Percentiles rank a stretch among this genome's conserved stretches.
Conservation (phyloP, 768 basidiomycete species). For the Tricholoma bakamatsutake region DNA sequence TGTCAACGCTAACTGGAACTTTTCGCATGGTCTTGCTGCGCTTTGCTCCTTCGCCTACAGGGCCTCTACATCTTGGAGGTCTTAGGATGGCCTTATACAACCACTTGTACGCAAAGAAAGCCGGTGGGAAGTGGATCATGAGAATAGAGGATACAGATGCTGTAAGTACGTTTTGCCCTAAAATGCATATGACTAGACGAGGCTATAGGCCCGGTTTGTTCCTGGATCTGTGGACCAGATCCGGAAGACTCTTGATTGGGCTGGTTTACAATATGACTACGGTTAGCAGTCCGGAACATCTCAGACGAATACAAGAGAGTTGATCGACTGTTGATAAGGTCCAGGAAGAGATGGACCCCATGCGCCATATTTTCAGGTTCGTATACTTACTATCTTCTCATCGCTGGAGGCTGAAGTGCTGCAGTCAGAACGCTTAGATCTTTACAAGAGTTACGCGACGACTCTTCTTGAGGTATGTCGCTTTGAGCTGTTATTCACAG, state of each 20-base stretch:
- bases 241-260: conserved; percentile 75
- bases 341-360: conserved; percentile 72
- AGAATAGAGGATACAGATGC: conserved; percentile 94
- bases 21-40: conserved; percentile 59
- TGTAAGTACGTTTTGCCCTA: conserved; percentile 36
- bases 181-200: background rate
- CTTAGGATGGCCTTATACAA: conserved; percentile 94
- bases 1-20: too few species aligned
- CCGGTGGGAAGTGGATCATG: conserved; percentile 85
- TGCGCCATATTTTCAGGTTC: conserved; percentile 84
- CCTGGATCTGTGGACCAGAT: conserved; percentile 84
- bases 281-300: conserved; percentile 41
- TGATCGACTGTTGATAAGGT: conserved; percentile 37
- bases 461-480: conserved; percentile 68
- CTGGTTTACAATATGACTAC: conserved; percentile 86
- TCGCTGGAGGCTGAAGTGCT: conserved; percentile 6
- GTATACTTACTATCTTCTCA: background rate
- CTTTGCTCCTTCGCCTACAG: conserved; percentile 97
- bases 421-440: conserved; percentile 83
- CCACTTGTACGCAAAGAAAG: conserved; percentile 75
- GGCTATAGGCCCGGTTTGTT: conserved; percentile 64
- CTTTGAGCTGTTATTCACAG: background rate
- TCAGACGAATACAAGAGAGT: background rate
- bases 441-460: conserved; percentile 71
- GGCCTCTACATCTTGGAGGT: conserved; percentile 89